Evolutionary conservation across 2,329 filamentous ascomycete genomes (phyloP).

Genomic region (Pseudogymnoascus pannorum): DNA sequence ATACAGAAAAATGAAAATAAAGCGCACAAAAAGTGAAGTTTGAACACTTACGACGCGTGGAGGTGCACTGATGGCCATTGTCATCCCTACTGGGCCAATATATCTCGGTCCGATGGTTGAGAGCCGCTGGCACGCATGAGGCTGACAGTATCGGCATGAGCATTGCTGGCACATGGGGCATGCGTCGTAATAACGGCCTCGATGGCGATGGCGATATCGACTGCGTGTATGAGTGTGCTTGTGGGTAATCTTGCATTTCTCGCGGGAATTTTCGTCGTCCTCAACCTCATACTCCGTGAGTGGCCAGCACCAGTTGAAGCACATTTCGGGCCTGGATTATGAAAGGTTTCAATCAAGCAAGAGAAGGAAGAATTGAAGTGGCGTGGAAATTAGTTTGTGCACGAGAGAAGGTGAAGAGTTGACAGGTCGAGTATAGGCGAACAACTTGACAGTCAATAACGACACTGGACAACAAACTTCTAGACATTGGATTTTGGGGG

Average conservation of each 20-base stretch:
- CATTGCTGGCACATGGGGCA: neutral
- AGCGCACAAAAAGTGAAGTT: neutral
- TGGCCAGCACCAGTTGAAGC: slow-evolving; percentile 7
- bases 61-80: neutral
- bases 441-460: no score
- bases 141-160: neutral
- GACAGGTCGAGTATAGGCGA: neutral
- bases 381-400: neutral
- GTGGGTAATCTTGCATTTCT: neutral
- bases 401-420: neutral
- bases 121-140: neutral
- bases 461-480: neutral
- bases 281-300: neutral
- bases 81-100: neutral
- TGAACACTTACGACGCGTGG: neutral
- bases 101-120: neutral
- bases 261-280: neutral
- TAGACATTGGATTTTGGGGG: neutral
- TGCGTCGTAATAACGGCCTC: neutral
- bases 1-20: neutral
- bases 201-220: neutral
- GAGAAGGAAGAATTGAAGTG: neutral
- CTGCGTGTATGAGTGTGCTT: neutral
- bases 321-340: neutral
- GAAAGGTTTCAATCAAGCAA: neutral